Percentiles rank a stretch among this genome's conserved stretches.
These are phyloP conservation scores for Austroboletus eburneus DNA, from an alignment of 768 basidiomycete genomes.

Conservation along the genomic window DNA sequence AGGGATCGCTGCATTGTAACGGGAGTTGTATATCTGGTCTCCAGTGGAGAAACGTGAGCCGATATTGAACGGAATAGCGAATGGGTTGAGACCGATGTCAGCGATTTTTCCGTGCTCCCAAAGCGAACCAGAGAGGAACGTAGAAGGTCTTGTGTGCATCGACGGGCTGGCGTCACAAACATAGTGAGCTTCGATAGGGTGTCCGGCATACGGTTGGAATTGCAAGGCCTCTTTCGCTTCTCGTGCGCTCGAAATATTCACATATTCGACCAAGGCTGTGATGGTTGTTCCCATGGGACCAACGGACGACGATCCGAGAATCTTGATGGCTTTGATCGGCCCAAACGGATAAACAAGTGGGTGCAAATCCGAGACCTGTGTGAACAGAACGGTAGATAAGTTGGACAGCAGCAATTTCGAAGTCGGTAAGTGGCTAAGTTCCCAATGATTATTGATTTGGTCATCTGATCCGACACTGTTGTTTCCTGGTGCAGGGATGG, in stretches of 20 bases:
- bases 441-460: constrained; percentile 30
- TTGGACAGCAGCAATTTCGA: constrained; percentile 58
- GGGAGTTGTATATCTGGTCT: constrained; percentile 5
- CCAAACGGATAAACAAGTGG: constrained; percentile 77
- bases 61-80: constrained; percentile 29
- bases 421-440: constrained; percentile 39
- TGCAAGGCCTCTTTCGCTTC: constrained; percentile 63
- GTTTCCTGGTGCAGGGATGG: no score
- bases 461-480: constrained; percentile 33
- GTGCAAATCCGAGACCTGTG: constrained; percentile 60
- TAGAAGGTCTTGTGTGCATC: constrained; percentile 1
- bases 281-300: constrained; percentile 37
- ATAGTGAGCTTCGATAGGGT: constrained; percentile 37
- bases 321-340: constrained; percentile 56
- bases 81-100: constrained; percentile 30
- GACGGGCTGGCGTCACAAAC: constrained; percentile 20
- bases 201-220: constrained; percentile 57
- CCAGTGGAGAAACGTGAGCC: constrained; percentile 8
- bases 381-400: constrained; percentile 63
- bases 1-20: constrained; percentile 3
- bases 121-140: constrained; percentile 11
- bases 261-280: constrained; percentile 64
- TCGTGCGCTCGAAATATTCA: constrained; percentile 47
- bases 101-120: constrained; percentile 11
- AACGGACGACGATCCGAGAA: constrained; percentile 35